phyloP scores from a whole-genome alignment of 2,329 filamentous ascomycete species.

The Colletotrichum tofieldiae region DNA sequence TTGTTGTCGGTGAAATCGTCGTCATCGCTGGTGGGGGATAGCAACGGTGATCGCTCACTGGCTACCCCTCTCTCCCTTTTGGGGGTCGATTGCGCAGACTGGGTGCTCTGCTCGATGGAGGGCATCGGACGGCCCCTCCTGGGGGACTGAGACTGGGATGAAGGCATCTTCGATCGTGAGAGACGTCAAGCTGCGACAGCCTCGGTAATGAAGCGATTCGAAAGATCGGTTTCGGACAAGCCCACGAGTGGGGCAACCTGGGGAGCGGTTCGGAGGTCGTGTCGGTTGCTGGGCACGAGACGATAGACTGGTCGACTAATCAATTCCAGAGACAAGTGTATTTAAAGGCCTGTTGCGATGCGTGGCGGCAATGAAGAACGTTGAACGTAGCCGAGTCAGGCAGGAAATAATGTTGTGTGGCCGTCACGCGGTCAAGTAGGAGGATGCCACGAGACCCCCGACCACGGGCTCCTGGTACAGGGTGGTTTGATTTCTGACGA shows the following conservation, averaged over 20 bases:
- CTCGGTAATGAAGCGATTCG: slow-evolving; percentile 18
- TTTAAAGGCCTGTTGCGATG: slow-evolving; percentile 18
- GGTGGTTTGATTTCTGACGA: slow-evolving; percentile 41
- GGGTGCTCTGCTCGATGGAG: slow-evolving; percentile 34
- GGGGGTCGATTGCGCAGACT: slow-evolving; percentile 21
- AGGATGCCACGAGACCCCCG: slow-evolving; percentile 44
- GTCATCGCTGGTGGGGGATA: slow-evolving; percentile 32
- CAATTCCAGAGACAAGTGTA: slow-evolving; percentile 2
- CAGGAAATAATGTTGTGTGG: slow-evolving; percentile 31
- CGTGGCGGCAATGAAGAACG: slow-evolving; percentile 4
- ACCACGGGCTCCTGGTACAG: slow-evolving; percentile 31
- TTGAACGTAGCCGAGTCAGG: slow-evolving; percentile 19
- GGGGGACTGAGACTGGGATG: slow-evolving; percentile 29
- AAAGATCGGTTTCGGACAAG: slow-evolving; percentile 20
- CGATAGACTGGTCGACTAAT: neutral
- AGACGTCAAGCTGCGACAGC: neutral
- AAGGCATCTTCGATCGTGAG: slow-evolving; percentile 27
- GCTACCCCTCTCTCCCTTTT: slow-evolving; percentile 16
- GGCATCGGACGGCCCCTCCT: slow-evolving; percentile 39
- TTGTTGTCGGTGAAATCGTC: slow-evolving; percentile 30
- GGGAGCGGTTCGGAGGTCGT: slow-evolving; percentile 12
- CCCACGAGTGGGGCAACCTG: slow-evolving; percentile 37
- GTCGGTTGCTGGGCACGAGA: slow-evolving; percentile 6
- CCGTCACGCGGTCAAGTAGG: slow-evolving; percentile 45
- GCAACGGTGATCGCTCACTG: slow-evolving; percentile 40